phyloP scores from a whole-genome alignment of 495 filamentous ascomycete genomes.

The Lentithecium fluviatile region DNA sequence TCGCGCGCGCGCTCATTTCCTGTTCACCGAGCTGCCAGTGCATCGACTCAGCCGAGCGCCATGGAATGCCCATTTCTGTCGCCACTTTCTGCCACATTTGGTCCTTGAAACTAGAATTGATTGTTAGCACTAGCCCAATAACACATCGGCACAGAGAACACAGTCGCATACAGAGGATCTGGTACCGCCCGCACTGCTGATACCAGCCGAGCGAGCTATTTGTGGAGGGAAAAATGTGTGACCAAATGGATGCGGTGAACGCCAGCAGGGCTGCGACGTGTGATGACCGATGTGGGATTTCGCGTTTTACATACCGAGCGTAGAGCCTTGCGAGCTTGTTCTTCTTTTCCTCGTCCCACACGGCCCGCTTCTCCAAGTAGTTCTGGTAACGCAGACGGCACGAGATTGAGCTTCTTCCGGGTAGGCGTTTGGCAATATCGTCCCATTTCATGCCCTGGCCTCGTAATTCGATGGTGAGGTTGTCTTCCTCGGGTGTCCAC shows the following conservation, averaged over 20 bases:
- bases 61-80: slow-evolving; percentile 93
- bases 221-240: background rate
- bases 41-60: slow-evolving; percentile 94
- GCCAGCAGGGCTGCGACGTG: background rate
- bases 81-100: slow-evolving; percentile 96
- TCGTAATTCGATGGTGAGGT: slow-evolving; percentile 82
- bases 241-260: slow-evolving; percentile 4
- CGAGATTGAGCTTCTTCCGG: slow-evolving; percentile 86
- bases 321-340: slow-evolving; percentile 93
- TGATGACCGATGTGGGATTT: slow-evolving; percentile 4
- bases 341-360: slow-evolving; percentile 97
- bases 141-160: background rate
- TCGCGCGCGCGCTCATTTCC: slow-evolving; percentile 70
- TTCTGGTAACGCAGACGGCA: slow-evolving; percentile 97
- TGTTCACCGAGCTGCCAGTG: slow-evolving; percentile 94
- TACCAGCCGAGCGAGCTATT: background rate
- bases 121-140: slow-evolving; percentile 5
- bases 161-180: background rate
- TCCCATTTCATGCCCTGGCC: slow-evolving; percentile 96
- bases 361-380: slow-evolving; percentile 82
- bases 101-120: slow-evolving; percentile 73
- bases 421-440: slow-evolving; percentile 86
- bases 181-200: background rate
- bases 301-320: slow-evolving; percentile 69
- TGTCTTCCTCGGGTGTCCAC: slow-evolving; percentile 91